phyloP scores from a whole-genome alignment of 2,329 filamentous ascomycete species.

The Sporothrix brasiliensis region DNA sequence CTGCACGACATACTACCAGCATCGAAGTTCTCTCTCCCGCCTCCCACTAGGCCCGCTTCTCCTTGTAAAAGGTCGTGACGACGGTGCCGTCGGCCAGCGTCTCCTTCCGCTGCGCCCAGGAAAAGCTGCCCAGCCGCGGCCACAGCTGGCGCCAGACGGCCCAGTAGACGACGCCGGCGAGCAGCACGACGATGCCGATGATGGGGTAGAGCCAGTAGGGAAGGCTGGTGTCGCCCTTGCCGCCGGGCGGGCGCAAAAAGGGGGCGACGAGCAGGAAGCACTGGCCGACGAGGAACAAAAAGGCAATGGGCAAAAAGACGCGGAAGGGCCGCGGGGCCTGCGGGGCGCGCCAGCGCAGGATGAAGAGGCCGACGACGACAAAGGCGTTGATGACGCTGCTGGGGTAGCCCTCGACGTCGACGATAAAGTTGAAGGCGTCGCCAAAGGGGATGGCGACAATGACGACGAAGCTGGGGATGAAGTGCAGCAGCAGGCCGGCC shows the following conservation, averaged over 20 bases:
- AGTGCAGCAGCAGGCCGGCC: constrained; percentile 64
- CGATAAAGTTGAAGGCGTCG: constrained; percentile 66
- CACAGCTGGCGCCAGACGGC: constrained; percentile 38
- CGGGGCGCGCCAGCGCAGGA: constrained; percentile 43
- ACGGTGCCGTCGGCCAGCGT: constrained; percentile 39
- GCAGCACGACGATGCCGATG: constrained; percentile 47
- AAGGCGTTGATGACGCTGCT: constrained; percentile 60
- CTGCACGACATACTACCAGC: too few species aligned
- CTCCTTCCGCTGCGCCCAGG: constrained; percentile 46
- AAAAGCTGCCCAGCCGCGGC: constrained; percentile 54
- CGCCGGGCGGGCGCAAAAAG: constrained; percentile 52
- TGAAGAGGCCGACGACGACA: constrained; percentile 50
- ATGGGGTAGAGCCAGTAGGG: constrained; percentile 51
- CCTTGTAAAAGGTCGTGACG: constrained; percentile 36
- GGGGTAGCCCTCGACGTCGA: constrained; percentile 48
- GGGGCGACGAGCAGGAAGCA: constrained; percentile 48
- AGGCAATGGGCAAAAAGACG: constrained; percentile 56
- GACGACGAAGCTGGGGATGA: constrained; percentile 65
- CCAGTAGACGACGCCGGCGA: constrained; percentile 45
- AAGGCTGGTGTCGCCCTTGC: constrained; percentile 44
- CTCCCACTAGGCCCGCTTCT: constrained; percentile 23
- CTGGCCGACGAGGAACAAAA: constrained; percentile 50
- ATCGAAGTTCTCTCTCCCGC: background rate
- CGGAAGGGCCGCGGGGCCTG: constrained; percentile 58
- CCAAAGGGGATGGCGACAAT: constrained; percentile 38